A percentile compares a stretch with the other conserved stretches of the same genome.
phyloP scores from a whole-genome alignment of 2,329 filamentous ascomycete genomes.

The Penicillium sp. region DNA sequence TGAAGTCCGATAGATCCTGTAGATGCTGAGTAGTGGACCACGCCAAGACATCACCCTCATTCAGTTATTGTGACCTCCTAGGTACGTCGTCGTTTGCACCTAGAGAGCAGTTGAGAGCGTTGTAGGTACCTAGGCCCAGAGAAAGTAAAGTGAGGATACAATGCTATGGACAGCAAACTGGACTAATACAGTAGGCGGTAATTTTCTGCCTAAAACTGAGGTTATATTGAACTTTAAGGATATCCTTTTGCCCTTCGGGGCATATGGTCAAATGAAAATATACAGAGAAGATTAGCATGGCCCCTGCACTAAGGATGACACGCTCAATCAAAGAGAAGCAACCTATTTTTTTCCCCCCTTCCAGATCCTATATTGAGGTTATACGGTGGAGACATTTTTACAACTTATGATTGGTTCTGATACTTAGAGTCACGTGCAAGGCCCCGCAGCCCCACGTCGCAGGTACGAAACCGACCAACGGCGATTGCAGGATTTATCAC shows the following conservation, averaged over 20 bases:
- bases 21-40: too few species aligned
- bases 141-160: too few species aligned
- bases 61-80: too few species aligned
- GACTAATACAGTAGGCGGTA: neutral
- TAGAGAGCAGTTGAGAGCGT: too few species aligned
- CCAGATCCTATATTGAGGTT: neutral
- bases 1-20: too few species aligned
- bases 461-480: neutral
- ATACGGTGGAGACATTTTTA: neutral
- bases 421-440: neutral
- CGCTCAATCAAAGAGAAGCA: constrained; percentile 77
- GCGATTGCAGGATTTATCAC: neutral
- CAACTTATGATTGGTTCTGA: neutral
- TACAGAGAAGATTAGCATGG: constrained; percentile 81
- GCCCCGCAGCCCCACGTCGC: neutral
- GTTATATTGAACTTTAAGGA: too few species aligned
- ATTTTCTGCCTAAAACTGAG: too few species aligned
- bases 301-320: constrained; percentile 92
- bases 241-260: constrained; percentile 39
- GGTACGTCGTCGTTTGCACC: too few species aligned
- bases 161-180: neutral
- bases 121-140: too few species aligned
- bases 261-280: constrained; percentile 66
- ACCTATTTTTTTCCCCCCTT: constrained; percentile 31
- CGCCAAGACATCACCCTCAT: too few species aligned